A percentile compares a stretch with the other conserved stretches of the same genome.
Conservation (phyloP, 257 asterid genomes). For the Solanum ossicruentum region DNA sequence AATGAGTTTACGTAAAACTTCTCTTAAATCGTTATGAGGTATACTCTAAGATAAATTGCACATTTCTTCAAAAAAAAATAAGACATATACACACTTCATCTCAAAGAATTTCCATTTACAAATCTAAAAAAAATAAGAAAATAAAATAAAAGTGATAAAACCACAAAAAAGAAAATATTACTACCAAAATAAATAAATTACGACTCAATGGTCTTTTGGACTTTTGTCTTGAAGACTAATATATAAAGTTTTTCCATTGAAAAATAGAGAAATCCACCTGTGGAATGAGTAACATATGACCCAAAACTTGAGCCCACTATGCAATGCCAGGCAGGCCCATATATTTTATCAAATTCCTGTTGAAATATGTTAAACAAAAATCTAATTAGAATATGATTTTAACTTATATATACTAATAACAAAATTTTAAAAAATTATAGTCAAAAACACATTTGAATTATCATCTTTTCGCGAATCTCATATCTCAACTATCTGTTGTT, state of each 20-base stretch:
- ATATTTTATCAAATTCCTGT: conserved; percentile 67
- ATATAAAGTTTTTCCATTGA: conserved; percentile 53
- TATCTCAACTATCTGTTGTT: neutral
- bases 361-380: neutral
- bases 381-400: neutral
- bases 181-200: neutral
- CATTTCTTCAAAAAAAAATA: neutral
- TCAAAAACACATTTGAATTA: fast-evolving
- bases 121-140: neutral
- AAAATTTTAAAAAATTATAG: neutral
- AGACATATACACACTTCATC: neutral
- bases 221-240: conserved; percentile 59
- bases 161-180: neutral
- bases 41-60: neutral
- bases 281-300: conserved; percentile 63
- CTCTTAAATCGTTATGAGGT: neutral
- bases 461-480: neutral
- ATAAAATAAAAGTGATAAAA: neutral
- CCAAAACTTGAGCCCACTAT: conserved; percentile 75
- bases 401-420: neutral
- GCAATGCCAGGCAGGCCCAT: conserved; percentile 84
- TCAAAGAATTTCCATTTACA: neutral
- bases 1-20: neutral
- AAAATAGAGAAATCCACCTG: conserved; percentile 62
- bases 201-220: conserved; percentile 20